Evolutionary conservation across 257 asterid genomes (phyloP).

Genomic region (Nicotiana paniculata): DNA sequence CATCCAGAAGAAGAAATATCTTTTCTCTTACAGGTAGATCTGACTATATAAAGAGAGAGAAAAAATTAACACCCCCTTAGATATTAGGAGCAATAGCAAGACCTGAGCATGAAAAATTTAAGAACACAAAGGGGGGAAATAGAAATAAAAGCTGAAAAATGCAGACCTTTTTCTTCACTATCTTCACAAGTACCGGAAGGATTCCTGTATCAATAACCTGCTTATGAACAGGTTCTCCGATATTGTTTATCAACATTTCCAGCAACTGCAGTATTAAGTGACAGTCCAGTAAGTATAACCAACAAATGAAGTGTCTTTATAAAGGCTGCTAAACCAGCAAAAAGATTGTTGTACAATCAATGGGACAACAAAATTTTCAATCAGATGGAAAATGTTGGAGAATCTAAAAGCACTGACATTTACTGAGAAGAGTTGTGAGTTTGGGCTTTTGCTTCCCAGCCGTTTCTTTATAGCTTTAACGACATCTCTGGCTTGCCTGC

Average conservation of each 20-base stretch:
- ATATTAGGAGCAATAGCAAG: neutral
- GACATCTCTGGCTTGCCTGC: slow-evolving; percentile 83
- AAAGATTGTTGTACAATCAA: neutral
- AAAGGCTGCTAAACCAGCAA: neutral
- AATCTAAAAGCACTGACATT: slow-evolving; percentile 42
- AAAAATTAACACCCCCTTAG: neutral
- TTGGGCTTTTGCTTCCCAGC: slow-evolving; percentile 61
- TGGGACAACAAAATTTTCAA: neutral
- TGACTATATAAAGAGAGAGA: slow-evolving; percentile 38
- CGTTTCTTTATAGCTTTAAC: slow-evolving; percentile 86
- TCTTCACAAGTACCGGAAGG: slow-evolving; percentile 77
- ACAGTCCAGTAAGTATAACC: slow-evolving; percentile 8
- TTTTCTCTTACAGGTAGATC: slow-evolving; percentile 77
- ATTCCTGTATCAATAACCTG: slow-evolving; percentile 77
- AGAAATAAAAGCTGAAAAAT: neutral
- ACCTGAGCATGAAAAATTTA: neutral
- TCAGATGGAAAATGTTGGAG: slow-evolving; percentile 2
- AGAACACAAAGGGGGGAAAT: neutral
- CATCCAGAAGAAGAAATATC: slow-evolving; percentile 87
- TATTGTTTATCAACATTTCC: slow-evolving; percentile 93
- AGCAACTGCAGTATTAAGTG: slow-evolving; percentile 52
- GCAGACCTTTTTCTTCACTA: slow-evolving; percentile 85
- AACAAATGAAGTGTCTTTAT: slow-evolving; percentile 11
- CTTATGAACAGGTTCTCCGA: slow-evolving; percentile 87
- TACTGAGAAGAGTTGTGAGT: slow-evolving; percentile 62